phyloP scores from a whole-genome alignment of 805 yeast species.

The Lachancea nothofagi region DNA sequence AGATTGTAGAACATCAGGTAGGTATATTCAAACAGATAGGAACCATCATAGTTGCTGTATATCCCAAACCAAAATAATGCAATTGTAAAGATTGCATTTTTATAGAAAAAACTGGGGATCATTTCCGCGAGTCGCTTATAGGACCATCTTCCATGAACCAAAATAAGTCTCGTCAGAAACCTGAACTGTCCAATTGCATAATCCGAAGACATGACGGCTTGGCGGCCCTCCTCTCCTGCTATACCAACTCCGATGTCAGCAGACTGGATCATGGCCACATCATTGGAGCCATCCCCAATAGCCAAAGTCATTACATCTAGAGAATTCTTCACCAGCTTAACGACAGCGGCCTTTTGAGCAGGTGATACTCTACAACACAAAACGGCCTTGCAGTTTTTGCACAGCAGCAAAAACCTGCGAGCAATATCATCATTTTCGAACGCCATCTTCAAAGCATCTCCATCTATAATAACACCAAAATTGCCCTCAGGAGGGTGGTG shows the following conservation, averaged over 20 bases:
- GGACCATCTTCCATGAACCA: conserved; percentile 85
- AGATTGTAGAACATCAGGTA: conserved; percentile 74
- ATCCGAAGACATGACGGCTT: conserved; percentile 84
- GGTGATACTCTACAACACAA: conserved; percentile 87
- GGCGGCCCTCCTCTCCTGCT: conserved; percentile 89
- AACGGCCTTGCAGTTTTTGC: conserved; percentile 78
- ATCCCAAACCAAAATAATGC: conserved; percentile 79
- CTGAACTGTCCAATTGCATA: conserved; percentile 83
- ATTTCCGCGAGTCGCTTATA: conserved; percentile 75
- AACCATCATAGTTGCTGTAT: conserved; percentile 69
- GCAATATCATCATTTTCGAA: conserved; percentile 39
- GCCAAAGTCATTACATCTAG: conserved; percentile 80
- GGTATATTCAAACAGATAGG: conserved; percentile 73
- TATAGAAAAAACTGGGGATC: conserved; percentile 78
- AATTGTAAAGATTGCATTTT: conserved; percentile 68
- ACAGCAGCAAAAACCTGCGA: conserved; percentile 59
- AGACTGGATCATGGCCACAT: conserved; percentile 86
- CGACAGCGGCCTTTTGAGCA: conserved; percentile 82
- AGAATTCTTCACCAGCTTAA: conserved; percentile 65
- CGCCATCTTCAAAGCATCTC: conserved; percentile 64
- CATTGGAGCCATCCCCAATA: conserved; percentile 86
- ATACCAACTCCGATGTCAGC: conserved; percentile 87
- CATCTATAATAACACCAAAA: conserved; percentile 71
- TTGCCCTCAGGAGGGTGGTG: conserved; percentile 67
- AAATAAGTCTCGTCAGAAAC: conserved; percentile 55